Evolutionary conservation across 2,329 filamentous ascomycete species (phyloP), one percentile per base, ranked within the genome.

Genomic region (Fusarium virguliforme): DNA sequence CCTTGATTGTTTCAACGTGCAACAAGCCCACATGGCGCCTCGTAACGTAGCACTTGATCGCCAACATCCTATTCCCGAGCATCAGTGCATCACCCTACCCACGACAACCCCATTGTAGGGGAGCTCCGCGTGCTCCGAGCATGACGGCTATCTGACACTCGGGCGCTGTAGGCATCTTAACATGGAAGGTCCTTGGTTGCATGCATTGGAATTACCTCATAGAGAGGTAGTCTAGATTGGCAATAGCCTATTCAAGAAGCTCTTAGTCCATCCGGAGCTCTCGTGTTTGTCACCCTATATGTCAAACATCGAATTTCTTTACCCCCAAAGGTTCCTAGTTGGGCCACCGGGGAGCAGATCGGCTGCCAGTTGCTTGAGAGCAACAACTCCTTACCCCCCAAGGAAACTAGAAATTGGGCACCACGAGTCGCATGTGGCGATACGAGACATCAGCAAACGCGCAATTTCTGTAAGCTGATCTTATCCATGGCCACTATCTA

Each of bases 131-230:
- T 50, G 43, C 43, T 50, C 43, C 43, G 43, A 30, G 26, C 26
- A 53, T 61, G 60, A 38, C 35, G 40, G 55, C n/a, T 65, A 62
- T 68, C 64, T 46, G 55, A 35, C 38, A 28, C 65, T 51, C 18
- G 46, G 60, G 65, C 50, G 66, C 54, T 46, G 40, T 48, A 48
- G 50, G 54, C 35, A 57, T 60, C 65, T 71, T 59, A 43, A 71
- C 64, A 18, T 18, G 65, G 65, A 72, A 69, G 61, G 57, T 70
- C 68, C 41, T 71, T 65, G 43, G n/a, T 50, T 18, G 43, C 43
- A 64, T 24, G 30, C n/a, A 51, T 22, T 18, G 15, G 24, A 18
- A 10, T 50, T 59, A 59, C 68, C 64, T 64, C 68, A 62, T 55
- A 9, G 30, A 53, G 37, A 50, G 63, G 28, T 46, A 46, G 30